Evolutionary conservation across 2,329 filamentous ascomycete species (phyloP).

Genomic region (Geoglossum cookeanum): DNA sequence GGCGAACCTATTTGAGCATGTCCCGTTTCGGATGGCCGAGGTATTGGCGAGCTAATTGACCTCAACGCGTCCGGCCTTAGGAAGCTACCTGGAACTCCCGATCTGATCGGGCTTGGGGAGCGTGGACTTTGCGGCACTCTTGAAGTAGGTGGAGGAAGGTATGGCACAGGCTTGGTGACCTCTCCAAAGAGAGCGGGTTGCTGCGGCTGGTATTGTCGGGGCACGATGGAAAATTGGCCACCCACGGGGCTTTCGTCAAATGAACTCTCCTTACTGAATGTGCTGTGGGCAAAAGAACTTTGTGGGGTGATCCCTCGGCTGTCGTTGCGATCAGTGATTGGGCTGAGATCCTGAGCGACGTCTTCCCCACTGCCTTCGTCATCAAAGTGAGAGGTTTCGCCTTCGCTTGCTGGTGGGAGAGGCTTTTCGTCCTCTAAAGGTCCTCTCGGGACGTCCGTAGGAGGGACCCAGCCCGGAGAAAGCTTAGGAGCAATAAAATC

Average conservation of each 20-base stretch:
- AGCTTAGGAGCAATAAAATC: conserved; percentile 18
- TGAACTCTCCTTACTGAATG: conserved; percentile 16
- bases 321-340: conserved; percentile 25
- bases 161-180: conserved; percentile 23
- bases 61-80: conserved; percentile 31
- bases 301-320: conserved; percentile 36
- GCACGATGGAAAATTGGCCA: conserved; percentile 22
- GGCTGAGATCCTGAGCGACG: conserved; percentile 43
- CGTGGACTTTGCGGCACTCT: conserved; percentile 31
- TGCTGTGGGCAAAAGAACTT: conserved; percentile 36
- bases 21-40: not conserved
- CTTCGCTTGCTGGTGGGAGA: conserved; percentile 27
- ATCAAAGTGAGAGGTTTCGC: conserved; percentile 26
- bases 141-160: conserved; percentile 13
- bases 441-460: not conserved
- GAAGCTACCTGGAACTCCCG: conserved; percentile 31
- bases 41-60: conserved; percentile 37
- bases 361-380: conserved; percentile 43
- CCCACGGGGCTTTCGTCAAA: conserved; percentile 21
- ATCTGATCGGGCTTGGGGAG: conserved; percentile 52
- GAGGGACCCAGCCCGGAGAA: conserved; percentile 19
- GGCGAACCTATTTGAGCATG: not conserved
- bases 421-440: conserved; percentile 12
- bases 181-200: conserved; percentile 33
- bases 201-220: conserved; percentile 1